Evolutionary conservation across 2,329 filamentous ascomycete species (phyloP).

Genomic region (Ascochyta rabiei): DNA sequence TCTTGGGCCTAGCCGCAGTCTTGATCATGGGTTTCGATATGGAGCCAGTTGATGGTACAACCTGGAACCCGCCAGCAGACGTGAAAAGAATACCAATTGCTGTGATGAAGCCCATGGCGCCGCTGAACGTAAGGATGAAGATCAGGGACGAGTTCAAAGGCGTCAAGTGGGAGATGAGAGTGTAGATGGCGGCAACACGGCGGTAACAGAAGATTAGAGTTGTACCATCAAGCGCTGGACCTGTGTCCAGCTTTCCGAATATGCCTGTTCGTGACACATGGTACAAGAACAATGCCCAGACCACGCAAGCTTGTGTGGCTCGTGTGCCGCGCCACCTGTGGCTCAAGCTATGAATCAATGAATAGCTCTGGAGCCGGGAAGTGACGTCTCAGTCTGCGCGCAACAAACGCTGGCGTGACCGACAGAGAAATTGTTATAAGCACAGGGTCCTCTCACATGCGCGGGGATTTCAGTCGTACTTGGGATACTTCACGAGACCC

Average conservation of each 20-base stretch:
- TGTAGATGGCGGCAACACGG: neutral
- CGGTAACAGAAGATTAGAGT: neutral
- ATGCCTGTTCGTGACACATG: neutral
- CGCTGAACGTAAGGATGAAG: slow-evolving; percentile 19
- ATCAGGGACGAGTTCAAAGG: slow-evolving; percentile 23
- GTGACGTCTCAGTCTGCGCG: slow-evolving; percentile 14
- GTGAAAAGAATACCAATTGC: slow-evolving; percentile 26
- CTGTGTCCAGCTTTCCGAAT: neutral
- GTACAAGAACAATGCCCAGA: neutral
- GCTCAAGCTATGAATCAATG: slow-evolving; percentile 6
- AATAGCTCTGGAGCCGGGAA: neutral
- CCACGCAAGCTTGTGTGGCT: neutral
- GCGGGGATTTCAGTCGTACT: neutral
- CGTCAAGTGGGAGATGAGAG: slow-evolving; percentile 20
- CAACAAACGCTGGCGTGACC: slow-evolving; percentile 13
- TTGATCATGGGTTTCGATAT: slow-evolving; percentile 43
- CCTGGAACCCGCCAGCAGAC: slow-evolving; percentile 27
- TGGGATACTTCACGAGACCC: neutral
- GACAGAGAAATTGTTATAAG: slow-evolving; percentile 9
- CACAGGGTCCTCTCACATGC: slow-evolving; percentile 3
- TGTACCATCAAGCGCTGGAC: neutral
- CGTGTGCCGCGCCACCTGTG: slow-evolving; percentile 6
- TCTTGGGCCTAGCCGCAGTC: slow-evolving; percentile 36
- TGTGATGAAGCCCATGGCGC: slow-evolving; percentile 25
- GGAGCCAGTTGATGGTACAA: slow-evolving; percentile 18